Evolutionary conservation across 805 yeast genomes (phyloP), one percentile per base, ranked within the genome.

Genomic region (Cephaloascus fragrans): DNA sequence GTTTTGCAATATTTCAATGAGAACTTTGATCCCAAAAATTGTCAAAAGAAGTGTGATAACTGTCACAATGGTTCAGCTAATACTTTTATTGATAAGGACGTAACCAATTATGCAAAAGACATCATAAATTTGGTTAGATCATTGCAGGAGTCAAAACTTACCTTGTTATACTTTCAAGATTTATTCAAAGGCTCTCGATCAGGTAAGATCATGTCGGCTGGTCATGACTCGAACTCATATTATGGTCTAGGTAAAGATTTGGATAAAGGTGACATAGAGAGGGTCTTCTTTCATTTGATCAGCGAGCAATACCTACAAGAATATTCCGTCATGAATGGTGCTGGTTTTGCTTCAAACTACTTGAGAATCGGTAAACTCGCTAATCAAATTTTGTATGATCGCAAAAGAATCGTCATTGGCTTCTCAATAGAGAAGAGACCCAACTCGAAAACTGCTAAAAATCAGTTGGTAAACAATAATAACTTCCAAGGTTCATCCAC

Each of bases 1-100:
- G 95, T 93, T 3, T 65, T 93, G 38, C 90, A 85, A 38, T 93
- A 89, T 53, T 93, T 93, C 62, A 85, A 86, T 57, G 98, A 93
- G 54, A 62, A 61, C 4, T 89, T 90, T 53, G 75, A 84, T 43
- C 67, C 82, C 8, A 62, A 56, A 18, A 61, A 69, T 15, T 93
- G 98, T 55, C 57, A 64, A 12, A 74, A 75, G 42, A 72, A 77
- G 44, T 93, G 98, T 65, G 98, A 93, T 60, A 88, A 88, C 53
- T 90, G 98, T 64, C 53, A 56, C 4, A 63, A 71, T 32, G 63
- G 61, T 10, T 56, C 49, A 23, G 56, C 55, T 18, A 55, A 65
- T 6, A 62, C 61, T 18, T 64, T 70, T 16, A 71, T 73, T 20
- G 70, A 65, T 35, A 69, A 73, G 43, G 95, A 90, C 61, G 79